phyloP scores from a whole-genome alignment of 768 basidiomycete species.

The Podaxis sp. region DNA sequence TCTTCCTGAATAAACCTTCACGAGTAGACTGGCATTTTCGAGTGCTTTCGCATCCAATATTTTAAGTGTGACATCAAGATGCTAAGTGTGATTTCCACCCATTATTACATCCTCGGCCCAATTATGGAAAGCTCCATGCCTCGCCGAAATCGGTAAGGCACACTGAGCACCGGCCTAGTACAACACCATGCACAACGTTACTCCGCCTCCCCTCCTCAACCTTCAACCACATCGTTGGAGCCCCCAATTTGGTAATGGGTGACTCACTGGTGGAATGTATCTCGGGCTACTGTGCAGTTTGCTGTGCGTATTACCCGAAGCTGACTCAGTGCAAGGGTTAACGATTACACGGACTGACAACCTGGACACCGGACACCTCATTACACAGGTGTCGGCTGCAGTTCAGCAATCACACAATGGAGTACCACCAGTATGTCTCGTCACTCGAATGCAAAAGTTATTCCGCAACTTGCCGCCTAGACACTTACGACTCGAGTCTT shows the following conservation, averaged over 20 bases:
- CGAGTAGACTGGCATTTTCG: neutral
- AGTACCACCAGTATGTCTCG: slow-evolving; percentile 20
- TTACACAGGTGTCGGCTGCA: neutral
- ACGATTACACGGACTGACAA: neutral
- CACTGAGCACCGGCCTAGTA: neutral
- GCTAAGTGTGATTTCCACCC: neutral
- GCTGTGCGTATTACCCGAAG: slow-evolving; percentile 18
- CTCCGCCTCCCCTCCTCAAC: neutral
- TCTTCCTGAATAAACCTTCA: slow-evolving; percentile 11
- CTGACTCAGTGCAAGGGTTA: neutral
- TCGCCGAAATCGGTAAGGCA: neutral
- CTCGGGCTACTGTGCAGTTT: slow-evolving; percentile 23
- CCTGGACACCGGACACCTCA: neutral
- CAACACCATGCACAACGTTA: neutral
- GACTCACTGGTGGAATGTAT: slow-evolving; percentile 7
- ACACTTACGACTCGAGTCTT: neutral
- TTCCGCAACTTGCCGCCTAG: neutral
- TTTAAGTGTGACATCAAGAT: too few relatives aligned
- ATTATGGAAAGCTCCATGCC: neutral
- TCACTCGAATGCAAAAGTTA: neutral
- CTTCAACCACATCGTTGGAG: neutral
- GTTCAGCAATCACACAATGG: slow-evolving; percentile 17
- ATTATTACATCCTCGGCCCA: neutral
- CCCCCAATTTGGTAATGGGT: neutral
- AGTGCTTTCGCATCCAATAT: neutral